Evolutionary conservation across 2,329 filamentous ascomycete species (phyloP), one percentile per base, ranked within the genome.

Genomic region (Leptographium lundbergii): DNA sequence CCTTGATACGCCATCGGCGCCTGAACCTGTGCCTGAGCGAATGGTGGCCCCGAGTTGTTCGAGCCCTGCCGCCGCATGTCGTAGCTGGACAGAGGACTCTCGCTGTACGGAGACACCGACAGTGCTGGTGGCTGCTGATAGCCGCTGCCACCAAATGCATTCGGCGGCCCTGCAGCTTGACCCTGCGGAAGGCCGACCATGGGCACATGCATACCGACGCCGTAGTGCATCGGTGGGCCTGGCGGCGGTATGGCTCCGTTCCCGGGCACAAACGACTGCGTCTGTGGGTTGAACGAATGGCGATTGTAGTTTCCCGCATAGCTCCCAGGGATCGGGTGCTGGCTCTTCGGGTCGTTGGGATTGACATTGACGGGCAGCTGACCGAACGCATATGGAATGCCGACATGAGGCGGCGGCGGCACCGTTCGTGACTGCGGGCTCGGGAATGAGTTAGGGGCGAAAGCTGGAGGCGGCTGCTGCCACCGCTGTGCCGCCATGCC

Each of bases 241-340:
- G 60, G 54, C 25, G 74, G 10, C 73, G 73, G 39, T 75, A 75
- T 51, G 71, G 76, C 61, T 77, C 52, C 36, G 25, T 71, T 76
- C 61, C 81, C 76, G 1, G 92, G 92, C 27, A 96, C 82, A 71
- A 97, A 96, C 0, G 91, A 88, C 68, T 95, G 89, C 19, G 89
- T 96, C 73, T 95, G 91, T 0, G 91, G 92, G 68, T 96, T 96
- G 75, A 97, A 96, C 14, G 87, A 84, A 66, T 90, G 89, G 60
- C 91, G 81, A 68, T 88, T 89, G 65, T 82, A 71, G 57, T 64
- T 67, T 69, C 65, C 65, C 1, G 56, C 45, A 42, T 83, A 95
- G 72, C 87, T 94, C 42, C 89, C 89, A 17, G 90, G 89, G 59
- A 95, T 84, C 6, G 89, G 88, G 69, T 96, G 89, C 68, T 91